These are phyloP conservation scores for Neotropicomus parvogracilis DNA, from an alignment of 1,284 basidiomycete genomes.

Conservation along the genomic window DNA sequence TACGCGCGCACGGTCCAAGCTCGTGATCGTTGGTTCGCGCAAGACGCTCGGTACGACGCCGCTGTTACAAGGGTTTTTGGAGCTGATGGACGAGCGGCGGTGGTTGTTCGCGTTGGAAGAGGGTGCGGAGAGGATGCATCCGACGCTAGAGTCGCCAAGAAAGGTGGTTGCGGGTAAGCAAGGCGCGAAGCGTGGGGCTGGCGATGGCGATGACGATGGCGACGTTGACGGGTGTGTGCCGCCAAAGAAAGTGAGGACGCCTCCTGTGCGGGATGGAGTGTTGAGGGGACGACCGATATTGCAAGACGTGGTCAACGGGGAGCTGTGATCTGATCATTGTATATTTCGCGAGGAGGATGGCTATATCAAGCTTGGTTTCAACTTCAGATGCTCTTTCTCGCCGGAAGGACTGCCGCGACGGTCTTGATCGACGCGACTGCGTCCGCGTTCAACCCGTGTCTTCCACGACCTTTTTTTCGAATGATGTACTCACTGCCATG, in stretches of 20 bases:
- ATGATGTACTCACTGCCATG: too few relatives aligned
- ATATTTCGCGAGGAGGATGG: too few relatives aligned
- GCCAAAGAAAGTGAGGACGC: constrained; percentile 38
- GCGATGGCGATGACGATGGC: not conserved
- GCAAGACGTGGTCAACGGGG: constrained; percentile 51
- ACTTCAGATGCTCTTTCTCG: too few relatives aligned
- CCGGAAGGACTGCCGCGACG: too few relatives aligned
- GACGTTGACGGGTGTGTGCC: constrained; percentile 9
- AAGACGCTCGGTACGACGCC: constrained; percentile 63
- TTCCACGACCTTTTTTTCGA: too few relatives aligned
- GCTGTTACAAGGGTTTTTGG: constrained; percentile 70
- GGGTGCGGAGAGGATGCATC: constrained; percentile 55
- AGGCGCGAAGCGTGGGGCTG: constrained; percentile 17
- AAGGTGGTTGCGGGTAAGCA: constrained; percentile 7
- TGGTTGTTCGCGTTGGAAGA: constrained; percentile 67
- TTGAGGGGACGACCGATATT: constrained; percentile 55
- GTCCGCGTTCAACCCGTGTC: too few relatives aligned
- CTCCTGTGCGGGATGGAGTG: constrained; percentile 39
- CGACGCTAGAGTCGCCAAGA: constrained; percentile 21
- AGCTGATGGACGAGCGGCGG: constrained; percentile 61
- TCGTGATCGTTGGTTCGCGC: constrained; percentile 86
- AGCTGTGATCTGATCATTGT: too few relatives aligned
- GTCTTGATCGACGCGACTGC: too few relatives aligned
- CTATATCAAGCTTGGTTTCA: too few relatives aligned
- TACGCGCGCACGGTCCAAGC: constrained; percentile 86